Percentiles rank a stretch among this genome's conserved stretches.
Conservation (phyloP, 805 yeast species). For the Candida anglica region DNA sequence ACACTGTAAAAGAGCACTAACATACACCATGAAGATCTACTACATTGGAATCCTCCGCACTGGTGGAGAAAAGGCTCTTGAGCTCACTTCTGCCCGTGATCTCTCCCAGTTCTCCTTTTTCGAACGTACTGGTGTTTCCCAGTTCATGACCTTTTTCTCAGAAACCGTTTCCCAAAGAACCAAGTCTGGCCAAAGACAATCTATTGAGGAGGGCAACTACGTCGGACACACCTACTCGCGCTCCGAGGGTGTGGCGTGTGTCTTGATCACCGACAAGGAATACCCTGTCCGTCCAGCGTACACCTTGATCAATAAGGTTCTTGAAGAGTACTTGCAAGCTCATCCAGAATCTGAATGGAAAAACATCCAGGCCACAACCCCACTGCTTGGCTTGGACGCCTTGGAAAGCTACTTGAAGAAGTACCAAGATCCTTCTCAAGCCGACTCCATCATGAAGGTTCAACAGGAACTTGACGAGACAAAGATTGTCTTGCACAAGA, state of each 20-base stretch:
- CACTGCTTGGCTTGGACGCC: slow-evolving; percentile 50
- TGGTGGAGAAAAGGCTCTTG: slow-evolving; percentile 58
- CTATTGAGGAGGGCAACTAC: slow-evolving; percentile 87
- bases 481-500: slow-evolving; percentile 91
- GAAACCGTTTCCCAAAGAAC: slow-evolving; percentile 91
- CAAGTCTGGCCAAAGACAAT: slow-evolving; percentile 83
- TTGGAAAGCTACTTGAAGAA: slow-evolving; percentile 69
- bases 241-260: slow-evolving; percentile 88
- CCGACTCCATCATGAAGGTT: slow-evolving; percentile 94
- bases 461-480: slow-evolving; percentile 98
- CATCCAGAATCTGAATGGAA: slow-evolving; percentile 76
- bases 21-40: slow-evolving; percentile 72
- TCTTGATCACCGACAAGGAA: slow-evolving; percentile 88
- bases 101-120: slow-evolving; percentile 84
- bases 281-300: slow-evolving; percentile 97
- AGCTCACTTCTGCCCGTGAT: slow-evolving; percentile 77
- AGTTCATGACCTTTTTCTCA: slow-evolving; percentile 92
- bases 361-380: slow-evolving; percentile 39
- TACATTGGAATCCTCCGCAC: slow-evolving; percentile 84
- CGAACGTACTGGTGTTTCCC: slow-evolving; percentile 76
- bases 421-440: slow-evolving; percentile 96
- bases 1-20: too few relatives aligned
- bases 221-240: slow-evolving; percentile 90
- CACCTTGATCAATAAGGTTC: slow-evolving; percentile 81
- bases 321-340: slow-evolving; percentile 84